Evolutionary conservation across 1,284 basidiomycete species (phyloP).

Genomic region (Mrakiaceae sp.): DNA sequence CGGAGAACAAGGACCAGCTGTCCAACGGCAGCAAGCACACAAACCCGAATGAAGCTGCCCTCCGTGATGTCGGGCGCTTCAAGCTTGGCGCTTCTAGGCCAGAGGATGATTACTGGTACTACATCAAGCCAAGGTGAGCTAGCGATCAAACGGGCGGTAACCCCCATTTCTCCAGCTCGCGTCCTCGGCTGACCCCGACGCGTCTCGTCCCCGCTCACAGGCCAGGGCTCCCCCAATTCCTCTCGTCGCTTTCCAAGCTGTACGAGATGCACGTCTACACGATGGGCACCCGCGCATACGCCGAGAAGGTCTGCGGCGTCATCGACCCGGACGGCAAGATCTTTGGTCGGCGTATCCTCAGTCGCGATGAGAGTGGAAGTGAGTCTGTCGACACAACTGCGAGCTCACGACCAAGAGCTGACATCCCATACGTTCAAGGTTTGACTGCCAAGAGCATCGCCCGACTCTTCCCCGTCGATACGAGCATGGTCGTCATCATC

Average conservation of each 20-base stretch:
- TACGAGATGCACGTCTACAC: slow-evolving; percentile 99
- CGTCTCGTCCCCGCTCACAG: slow-evolving; percentile 38
- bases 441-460: slow-evolving; percentile 82
- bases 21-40: slow-evolving; percentile 9
- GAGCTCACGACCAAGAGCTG: not conserved
- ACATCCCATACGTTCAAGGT: slow-evolving; percentile 37
- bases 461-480: slow-evolving; percentile 87
- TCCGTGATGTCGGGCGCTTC: slow-evolving; percentile 76
- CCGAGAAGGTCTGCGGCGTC: slow-evolving; percentile 29
- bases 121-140: slow-evolving; percentile 79
- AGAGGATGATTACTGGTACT: slow-evolving; percentile 81
- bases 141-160: not conserved
- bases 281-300: slow-evolving; percentile 96
- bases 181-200: slow-evolving; percentile 5
- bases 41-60: slow-evolving; percentile 79
- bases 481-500: slow-evolving; percentile 97
- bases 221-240: slow-evolving; percentile 73
- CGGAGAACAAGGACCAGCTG: slow-evolving; percentile 11
- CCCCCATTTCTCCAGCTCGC: not conserved
- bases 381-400: not conserved
- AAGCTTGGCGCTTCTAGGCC: slow-evolving; percentile 30
- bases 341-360: slow-evolving; percentile 66
- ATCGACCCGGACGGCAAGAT: not conserved
- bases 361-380: slow-evolving; percentile 89
- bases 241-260: slow-evolving; percentile 56